Percentiles rank a stretch among this genome's conserved stretches.
These are phyloP conservation scores for Prunus mongolica DNA, from an alignment of 306 rosid species.

Conservation along the genomic window DNA sequence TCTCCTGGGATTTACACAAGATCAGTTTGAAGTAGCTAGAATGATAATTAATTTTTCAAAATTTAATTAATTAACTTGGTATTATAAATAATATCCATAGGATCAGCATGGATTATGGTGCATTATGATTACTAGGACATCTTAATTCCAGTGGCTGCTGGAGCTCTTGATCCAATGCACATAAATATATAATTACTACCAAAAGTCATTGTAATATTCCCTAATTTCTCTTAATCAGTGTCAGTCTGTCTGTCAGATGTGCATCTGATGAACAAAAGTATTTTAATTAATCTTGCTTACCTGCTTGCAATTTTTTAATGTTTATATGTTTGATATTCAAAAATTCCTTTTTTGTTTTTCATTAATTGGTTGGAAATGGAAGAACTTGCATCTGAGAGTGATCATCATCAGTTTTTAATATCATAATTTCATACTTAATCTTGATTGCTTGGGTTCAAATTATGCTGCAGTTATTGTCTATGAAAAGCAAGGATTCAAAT, in stretches of 20 bases:
- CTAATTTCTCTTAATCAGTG: conserved; percentile 31
- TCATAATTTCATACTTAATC: too few relatives aligned
- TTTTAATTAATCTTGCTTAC: conserved; percentile 5
- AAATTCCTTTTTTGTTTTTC: too few relatives aligned
- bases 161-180: conserved; percentile 36
- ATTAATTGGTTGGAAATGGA: too few relatives aligned
- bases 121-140: conserved; percentile 21
- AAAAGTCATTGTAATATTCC: conserved; percentile 23
- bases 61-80: not conserved
- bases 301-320: too few relatives aligned
- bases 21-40: conserved; percentile 1
- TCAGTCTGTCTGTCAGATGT: conserved; percentile 30
- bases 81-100: not conserved
- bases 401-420: too few relatives aligned
- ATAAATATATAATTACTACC: conserved; percentile 10
- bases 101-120: conserved; percentile 20
- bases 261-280: conserved; percentile 24
- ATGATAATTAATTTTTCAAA: not conserved
- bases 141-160: conserved; percentile 23
- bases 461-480: conserved; percentile 50
- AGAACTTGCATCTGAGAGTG: too few relatives aligned
- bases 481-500: conserved; percentile 40
- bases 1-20: not conserved
- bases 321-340: too few relatives aligned
- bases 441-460: conserved; percentile 1